Evolutionary conservation across 805 yeast species (phyloP).

Genomic region (Nakazawaea siamensis): DNA sequence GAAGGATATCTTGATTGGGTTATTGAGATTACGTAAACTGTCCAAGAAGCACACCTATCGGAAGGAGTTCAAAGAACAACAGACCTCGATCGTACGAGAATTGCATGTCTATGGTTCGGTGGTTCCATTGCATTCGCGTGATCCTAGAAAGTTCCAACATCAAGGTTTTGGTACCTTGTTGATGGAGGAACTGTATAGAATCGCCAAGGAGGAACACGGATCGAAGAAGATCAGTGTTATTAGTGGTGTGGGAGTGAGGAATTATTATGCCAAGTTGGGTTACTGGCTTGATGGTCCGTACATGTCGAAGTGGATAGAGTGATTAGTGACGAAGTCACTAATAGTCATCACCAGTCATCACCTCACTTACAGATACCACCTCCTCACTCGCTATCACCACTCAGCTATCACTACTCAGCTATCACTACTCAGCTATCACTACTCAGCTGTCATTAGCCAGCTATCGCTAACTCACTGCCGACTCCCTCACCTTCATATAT

Average conservation of each 20-base stretch:
- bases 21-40: constrained; percentile 81
- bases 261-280: constrained; percentile 88
- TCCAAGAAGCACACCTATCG: constrained; percentile 84
- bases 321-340: no score
- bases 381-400: no score
- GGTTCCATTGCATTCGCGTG: constrained; percentile 92
- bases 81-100: constrained; percentile 92
- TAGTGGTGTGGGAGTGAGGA: constrained; percentile 96
- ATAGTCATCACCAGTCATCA: no score
- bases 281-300: constrained; percentile 91
- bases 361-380: no score
- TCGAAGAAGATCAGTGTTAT: constrained; percentile 87
- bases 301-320: constrained; percentile 66
- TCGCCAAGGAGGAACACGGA: constrained; percentile 92
- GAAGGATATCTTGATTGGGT: constrained; percentile 90
- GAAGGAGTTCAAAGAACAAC: constrained; percentile 77
- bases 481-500: constrained; percentile 1
- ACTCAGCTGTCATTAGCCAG: no score
- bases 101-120: constrained; percentile 96
- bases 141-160: constrained; percentile 97
- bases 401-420: no score
- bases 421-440: no score
- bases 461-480: no score
- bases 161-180: constrained; percentile 96
- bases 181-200: constrained; percentile 98